Evolutionary conservation across 345 rosid genomes (phyloP).

Genomic region (Eucalyptus viminalis): DNA sequence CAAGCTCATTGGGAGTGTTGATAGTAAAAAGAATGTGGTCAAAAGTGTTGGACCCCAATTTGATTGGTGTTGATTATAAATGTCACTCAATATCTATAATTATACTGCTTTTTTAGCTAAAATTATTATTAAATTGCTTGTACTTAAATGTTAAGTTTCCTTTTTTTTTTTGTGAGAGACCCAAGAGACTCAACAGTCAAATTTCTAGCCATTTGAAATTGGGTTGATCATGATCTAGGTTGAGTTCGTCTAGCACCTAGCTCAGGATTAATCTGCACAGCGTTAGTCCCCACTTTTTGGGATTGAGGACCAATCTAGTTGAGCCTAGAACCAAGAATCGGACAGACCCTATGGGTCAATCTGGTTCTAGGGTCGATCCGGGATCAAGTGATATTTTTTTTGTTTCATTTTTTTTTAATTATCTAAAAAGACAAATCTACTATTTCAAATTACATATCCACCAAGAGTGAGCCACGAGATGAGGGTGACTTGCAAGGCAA

Average conservation of each 20-base stretch:
- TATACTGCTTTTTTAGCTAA: background rate
- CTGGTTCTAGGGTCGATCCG: accelerated
- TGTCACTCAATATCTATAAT: background rate
- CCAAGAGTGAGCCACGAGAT: too few relatives aligned
- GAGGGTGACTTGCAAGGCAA: accelerated
- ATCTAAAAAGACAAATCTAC: too few relatives aligned
- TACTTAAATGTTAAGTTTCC: background rate
- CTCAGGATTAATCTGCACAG: accelerated
- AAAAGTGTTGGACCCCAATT: background rate
- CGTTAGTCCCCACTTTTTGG: too few relatives aligned
- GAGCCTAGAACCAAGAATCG: too few relatives aligned
- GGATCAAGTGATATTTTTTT: too few relatives aligned
- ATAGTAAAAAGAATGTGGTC: background rate
- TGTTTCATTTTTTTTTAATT: too few relatives aligned
- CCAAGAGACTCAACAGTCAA: background rate
- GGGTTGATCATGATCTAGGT: too few relatives aligned
- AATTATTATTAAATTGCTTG: background rate
- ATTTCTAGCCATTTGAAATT: background rate
- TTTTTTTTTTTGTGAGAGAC: background rate
- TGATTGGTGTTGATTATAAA: background rate
- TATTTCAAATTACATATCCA: too few relatives aligned
- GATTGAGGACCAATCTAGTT: accelerated
- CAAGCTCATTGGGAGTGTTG: background rate
- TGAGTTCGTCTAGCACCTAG: accelerated
- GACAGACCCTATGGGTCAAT: accelerated